phyloP scores from a whole-genome alignment of 1,284 basidiomycete species.

The Leccinum fallax region DNA sequence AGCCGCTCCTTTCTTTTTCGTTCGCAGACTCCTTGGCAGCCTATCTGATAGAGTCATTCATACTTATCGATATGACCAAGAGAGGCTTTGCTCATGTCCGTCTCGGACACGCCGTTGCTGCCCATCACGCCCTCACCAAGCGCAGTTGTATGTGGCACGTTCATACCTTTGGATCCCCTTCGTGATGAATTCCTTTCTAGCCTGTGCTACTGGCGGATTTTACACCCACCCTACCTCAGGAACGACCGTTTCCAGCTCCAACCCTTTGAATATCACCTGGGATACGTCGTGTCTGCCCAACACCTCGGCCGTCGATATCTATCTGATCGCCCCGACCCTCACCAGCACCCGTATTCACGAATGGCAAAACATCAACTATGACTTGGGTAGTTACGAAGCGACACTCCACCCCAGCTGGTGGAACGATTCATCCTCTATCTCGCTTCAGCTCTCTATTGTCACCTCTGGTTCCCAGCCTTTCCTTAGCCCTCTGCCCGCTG shows the following conservation, averaged over 20 bases:
- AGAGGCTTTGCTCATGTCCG: conserved; percentile 36
- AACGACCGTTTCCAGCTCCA: conserved; percentile 52
- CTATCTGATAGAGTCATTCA: neutral
- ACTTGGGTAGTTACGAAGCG: conserved; percentile 55
- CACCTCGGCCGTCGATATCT: conserved; percentile 63
- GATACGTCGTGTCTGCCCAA: conserved; percentile 59
- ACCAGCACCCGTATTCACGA: conserved; percentile 56
- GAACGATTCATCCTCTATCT: conserved; percentile 59
- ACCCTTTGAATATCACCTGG: conserved; percentile 71
- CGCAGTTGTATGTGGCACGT: conserved; percentile 17
- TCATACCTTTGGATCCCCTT: neutral
- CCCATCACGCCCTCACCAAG: conserved; percentile 22
- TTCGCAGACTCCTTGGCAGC: conserved; percentile 8
- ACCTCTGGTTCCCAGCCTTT: conserved; percentile 55
- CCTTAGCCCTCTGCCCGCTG: conserved; percentile 59
- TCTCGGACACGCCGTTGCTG: conserved; percentile 28
- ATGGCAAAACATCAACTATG: conserved; percentile 62
- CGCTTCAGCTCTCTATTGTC: conserved; percentile 71
- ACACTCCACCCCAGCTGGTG: conserved; percentile 75
- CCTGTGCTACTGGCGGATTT: conserved; percentile 60
- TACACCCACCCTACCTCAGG: conserved; percentile 65
- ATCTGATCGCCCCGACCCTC: conserved; percentile 63
- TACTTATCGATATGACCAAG: conserved; percentile 26
- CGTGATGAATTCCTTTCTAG: conserved; percentile 32
- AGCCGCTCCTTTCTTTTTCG: conserved; percentile 29